A percentile compares a stretch with the other conserved stretches of the same genome.
Evolutionary conservation across 805 yeast species (phyloP).

Genomic region (Komagataella populi): DNA sequence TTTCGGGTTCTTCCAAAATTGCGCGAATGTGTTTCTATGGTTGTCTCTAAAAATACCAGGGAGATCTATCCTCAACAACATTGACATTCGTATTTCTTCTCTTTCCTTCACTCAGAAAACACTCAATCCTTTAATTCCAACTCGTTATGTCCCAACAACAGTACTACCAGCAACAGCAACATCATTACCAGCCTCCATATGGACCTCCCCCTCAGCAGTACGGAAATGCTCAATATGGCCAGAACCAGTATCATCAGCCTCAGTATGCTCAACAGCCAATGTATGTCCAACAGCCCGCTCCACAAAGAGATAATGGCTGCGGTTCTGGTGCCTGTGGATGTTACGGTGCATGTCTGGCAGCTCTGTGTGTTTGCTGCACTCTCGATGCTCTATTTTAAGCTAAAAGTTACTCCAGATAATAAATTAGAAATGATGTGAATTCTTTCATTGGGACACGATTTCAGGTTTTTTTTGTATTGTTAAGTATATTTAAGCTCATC

Average conservation of each 20-base stretch:
- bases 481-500: neutral
- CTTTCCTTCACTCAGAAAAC: neutral
- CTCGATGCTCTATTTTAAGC: neutral
- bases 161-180: neutral
- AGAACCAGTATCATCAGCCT: constrained; percentile 18
- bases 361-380: constrained; percentile 6
- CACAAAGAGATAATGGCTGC: constrained; percentile 5
- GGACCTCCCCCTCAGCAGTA: constrained; percentile 12
- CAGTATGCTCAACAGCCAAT: constrained; percentile 15
- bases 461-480: neutral
- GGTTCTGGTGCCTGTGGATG: constrained; percentile 12
- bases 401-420: neutral
- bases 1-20: neutral
- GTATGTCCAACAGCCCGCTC: constrained; percentile 13
- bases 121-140: neutral
- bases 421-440: neutral
- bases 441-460: neutral
- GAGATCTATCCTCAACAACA: neutral
- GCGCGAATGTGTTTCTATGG: neutral
- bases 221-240: constrained; percentile 16
- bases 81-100: neutral
- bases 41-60: neutral
- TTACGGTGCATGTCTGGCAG: constrained; percentile 11
- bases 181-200: constrained; percentile 8
- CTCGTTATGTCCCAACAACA: constrained; percentile 8